Conservation (phyloP, 2,329 filamentous ascomycete genomes). For the Aureobasidium lini region DNA sequence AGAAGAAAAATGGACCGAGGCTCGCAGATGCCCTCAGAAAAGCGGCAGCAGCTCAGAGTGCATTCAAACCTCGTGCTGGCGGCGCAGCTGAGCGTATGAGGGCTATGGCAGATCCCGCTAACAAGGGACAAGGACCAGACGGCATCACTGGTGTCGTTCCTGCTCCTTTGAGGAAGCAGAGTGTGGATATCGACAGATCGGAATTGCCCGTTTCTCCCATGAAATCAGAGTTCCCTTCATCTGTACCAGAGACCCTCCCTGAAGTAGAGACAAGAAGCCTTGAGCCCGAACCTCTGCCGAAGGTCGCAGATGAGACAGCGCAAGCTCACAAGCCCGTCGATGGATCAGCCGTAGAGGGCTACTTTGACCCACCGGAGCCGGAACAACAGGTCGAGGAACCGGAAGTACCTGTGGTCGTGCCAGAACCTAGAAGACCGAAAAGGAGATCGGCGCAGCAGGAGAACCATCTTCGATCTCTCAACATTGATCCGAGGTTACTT, state of each 20-base stretch:
- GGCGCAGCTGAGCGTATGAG: constrained; percentile 68
- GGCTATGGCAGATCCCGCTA: constrained; percentile 49
- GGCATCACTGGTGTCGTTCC: constrained; percentile 85
- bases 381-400: constrained; percentile 22
- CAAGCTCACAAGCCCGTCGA: not conserved
- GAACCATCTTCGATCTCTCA: constrained; percentile 69
- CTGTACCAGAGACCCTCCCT: constrained; percentile 27
- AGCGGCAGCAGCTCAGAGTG: constrained; percentile 62
- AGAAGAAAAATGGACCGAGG: constrained; percentile 63
- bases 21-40: constrained; percentile 72
- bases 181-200: constrained; percentile 10
- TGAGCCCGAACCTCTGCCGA: constrained; percentile 20
- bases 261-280: constrained; percentile 51
- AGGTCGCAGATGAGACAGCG: not conserved
- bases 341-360: not conserved
- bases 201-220: not conserved
- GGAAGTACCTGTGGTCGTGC: constrained; percentile 20
- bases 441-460: constrained; percentile 65
- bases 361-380: constrained; percentile 21
- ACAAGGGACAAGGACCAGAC: constrained; percentile 59
- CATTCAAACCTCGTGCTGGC: constrained; percentile 81
- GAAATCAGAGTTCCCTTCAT: not conserved
- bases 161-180: constrained; percentile 48
- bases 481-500: constrained; percentile 68
- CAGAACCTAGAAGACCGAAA: constrained; percentile 29